Percentiles rank a stretch among this genome's conserved stretches.
Evolutionary conservation across 2,329 filamentous ascomycete genomes (phyloP).

Genomic region (Pestalotiopsis sp.): DNA sequence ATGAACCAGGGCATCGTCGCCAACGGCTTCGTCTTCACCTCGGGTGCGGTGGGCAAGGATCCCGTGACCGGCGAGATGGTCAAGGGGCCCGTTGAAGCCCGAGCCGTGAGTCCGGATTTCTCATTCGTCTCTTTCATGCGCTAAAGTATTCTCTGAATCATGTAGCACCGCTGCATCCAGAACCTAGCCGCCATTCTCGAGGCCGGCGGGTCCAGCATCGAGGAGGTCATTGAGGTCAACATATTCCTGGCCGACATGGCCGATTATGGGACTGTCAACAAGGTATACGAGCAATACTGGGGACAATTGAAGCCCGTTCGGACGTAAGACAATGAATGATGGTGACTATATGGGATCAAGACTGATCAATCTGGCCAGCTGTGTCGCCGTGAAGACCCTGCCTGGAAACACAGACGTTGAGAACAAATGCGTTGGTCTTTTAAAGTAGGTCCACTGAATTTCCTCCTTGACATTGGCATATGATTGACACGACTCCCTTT

Average conservation of each 20-base stretch:
- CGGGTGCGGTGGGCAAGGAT: conserved; percentile 72
- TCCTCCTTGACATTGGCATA: background rate
- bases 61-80: conserved; percentile 59
- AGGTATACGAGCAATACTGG: conserved; percentile 36
- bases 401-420: background rate
- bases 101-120: conserved; percentile 51
- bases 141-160: background rate
- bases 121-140: background rate
- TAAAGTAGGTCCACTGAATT: background rate
- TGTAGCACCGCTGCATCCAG: conserved; percentile 54
- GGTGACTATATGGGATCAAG: background rate
- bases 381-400: background rate
- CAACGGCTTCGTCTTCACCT: conserved; percentile 70
- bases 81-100: conserved; percentile 65
- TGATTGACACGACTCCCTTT: background rate
- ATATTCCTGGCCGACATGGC: conserved; percentile 93
- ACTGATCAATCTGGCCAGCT: background rate
- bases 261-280: conserved; percentile 85
- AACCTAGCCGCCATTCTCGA: conserved; percentile 85
- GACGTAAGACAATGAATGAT: background rate
- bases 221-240: conserved; percentile 86
- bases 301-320: background rate
- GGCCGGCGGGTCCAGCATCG: conserved; percentile 76
- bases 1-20: conserved; percentile 66
- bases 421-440: background rate